phyloP scores from a whole-genome alignment of 2,329 filamentous ascomycete genomes.

The Neurospora sp. region DNA sequence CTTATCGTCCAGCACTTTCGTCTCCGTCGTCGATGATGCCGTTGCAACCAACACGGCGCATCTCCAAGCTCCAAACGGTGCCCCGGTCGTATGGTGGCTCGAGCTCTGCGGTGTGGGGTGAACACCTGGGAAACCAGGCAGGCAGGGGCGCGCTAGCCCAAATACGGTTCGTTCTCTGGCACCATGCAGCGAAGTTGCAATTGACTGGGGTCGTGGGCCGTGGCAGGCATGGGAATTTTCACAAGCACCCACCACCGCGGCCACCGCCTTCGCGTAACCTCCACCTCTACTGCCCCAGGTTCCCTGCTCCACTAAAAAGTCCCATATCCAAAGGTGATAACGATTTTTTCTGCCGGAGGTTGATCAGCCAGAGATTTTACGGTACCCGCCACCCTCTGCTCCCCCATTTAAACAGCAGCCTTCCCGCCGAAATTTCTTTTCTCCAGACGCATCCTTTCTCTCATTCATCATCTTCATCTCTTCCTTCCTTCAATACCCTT shows the following conservation, averaged over 20 bases:
- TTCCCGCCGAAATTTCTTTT: constrained; percentile 1
- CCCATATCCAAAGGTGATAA: constrained; percentile 14
- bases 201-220: background rate
- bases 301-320: background rate
- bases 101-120: background rate
- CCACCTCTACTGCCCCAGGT: constrained; percentile 7
- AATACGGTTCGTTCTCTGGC: background rate
- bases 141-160: background rate
- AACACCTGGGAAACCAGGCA: background rate
- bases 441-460: constrained; percentile 2
- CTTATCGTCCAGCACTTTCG: background rate
- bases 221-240: background rate
- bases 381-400: constrained; percentile 6
- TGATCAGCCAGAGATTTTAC: constrained; percentile 2
- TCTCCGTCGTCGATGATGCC: background rate
- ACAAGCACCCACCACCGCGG: background rate
- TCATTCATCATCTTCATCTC: constrained; percentile 8
- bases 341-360: constrained; percentile 12
- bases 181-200: background rate
- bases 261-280: constrained; percentile 11
- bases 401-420: constrained; percentile 4
- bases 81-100: background rate
- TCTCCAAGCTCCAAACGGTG: background rate
- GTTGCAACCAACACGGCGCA: background rate
- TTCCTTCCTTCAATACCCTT: background rate